Evolutionary conservation across 768 basidiomycete genomes (phyloP), one percentile per base, ranked within the genome.

Genomic region (Boletus reticulatus): DNA sequence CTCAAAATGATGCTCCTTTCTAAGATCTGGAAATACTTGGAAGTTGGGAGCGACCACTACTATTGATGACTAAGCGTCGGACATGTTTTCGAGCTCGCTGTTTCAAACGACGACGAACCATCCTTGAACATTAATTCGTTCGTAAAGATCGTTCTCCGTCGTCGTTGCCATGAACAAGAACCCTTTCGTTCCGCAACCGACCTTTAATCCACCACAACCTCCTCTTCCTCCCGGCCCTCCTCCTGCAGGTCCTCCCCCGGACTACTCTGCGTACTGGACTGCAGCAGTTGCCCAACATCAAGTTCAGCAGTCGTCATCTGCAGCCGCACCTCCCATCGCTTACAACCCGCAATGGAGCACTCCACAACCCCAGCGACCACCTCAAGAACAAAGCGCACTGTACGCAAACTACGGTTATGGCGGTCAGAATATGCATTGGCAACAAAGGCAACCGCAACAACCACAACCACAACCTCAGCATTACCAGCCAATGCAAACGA

Each of bases 371-470:
- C 80, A 84, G 43, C 77, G 86, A 47, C 87, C 88, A 32, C 77
- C 89, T 32, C 77, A 88, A 14, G 89, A 92, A 61, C 91, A 93
- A 66, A 89, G 86, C 67, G 86, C 89, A 24, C 73, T 94, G 20
- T 95, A 94, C 67, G 91, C 92, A 1, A 94, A 94, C 67, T 95
- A 95, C 66, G 93, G 93, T 32, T 95, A 96, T 68, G 90, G 91
- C 3, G 80, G 83, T 46, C 86, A 88, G 61, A 76, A 72, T 57
- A 67, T 76, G 56, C 75, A 79, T 64, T 84, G 84, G 81, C 85
- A 84, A 57, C 80, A 82, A 52, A 85, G 87, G 62, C 87, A 87
- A 43, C 84, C 83, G 42, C 85, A 85, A 48, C 81, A 77, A 38
- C 80, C 76, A 45, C 76, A 78, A 56, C 73, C 68, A 56, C 73